These are phyloP conservation scores for Dendrobium nobile DNA, from an alignment of 106 monocot genomes.

Conservation along the genomic window DNA sequence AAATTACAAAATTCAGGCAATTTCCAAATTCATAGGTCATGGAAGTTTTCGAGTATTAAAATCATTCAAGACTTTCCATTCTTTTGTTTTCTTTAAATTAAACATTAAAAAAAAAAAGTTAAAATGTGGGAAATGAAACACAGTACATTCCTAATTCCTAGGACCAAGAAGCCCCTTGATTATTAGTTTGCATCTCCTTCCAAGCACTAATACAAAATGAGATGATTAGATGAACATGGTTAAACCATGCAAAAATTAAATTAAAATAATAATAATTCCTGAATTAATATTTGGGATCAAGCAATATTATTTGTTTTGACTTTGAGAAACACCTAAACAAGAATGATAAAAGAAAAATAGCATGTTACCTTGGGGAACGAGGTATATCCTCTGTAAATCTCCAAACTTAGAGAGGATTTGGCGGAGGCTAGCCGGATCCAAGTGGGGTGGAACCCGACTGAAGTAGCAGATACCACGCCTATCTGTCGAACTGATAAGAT, in stretches of 20 bases:
- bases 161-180: neutral
- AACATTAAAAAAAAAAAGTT: too few species aligned
- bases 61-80: too few species aligned
- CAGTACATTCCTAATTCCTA: neutral
- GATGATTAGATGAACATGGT: too few species aligned
- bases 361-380: slow-evolving; percentile 59
- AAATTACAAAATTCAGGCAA: too few species aligned
- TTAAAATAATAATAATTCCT: neutral
- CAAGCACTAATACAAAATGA: neutral
- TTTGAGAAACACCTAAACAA: too few species aligned
- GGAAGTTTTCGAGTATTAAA: too few species aligned
- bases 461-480: slow-evolving; percentile 85
- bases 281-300: neutral
- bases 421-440: slow-evolving; percentile 80
- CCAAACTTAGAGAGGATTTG: slow-evolving; percentile 75
- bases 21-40: too few species aligned
- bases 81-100: too few species aligned
- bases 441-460: slow-evolving; percentile 74
- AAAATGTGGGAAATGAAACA: too few species aligned
- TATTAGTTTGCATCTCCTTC: neutral
- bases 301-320: too few species aligned
- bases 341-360: neutral
- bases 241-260: too few species aligned
- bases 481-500: slow-evolving; percentile 3
- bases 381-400: slow-evolving; percentile 69